Evolutionary conservation across 805 yeast genomes (phyloP).

Genomic region (Wickerhamomyces hampshirensis): DNA sequence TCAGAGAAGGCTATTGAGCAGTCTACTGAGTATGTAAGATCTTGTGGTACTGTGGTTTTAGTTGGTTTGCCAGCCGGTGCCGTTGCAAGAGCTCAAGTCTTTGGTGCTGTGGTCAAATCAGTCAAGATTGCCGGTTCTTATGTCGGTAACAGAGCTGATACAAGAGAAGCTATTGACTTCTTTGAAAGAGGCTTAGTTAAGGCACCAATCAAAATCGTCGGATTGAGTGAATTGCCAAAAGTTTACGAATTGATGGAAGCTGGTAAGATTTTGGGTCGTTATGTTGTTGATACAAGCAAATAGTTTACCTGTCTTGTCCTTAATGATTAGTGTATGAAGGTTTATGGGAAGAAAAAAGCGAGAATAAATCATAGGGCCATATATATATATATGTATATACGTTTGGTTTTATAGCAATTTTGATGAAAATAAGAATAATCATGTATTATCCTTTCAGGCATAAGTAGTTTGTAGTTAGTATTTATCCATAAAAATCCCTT

Average conservation of each 20-base stretch:
- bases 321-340: not conserved
- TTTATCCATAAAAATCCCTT: too few species aligned
- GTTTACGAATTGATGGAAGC: constrained; percentile 52
- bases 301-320: constrained; percentile 21
- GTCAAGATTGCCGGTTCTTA: constrained; percentile 37
- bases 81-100: constrained; percentile 39
- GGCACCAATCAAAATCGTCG: constrained; percentile 56
- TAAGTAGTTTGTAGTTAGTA: too few species aligned
- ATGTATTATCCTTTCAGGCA: too few species aligned
- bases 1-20: constrained; percentile 48
- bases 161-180: constrained; percentile 69
- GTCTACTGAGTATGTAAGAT: constrained; percentile 48
- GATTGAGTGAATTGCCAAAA: constrained; percentile 47
- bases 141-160: constrained; percentile 26
- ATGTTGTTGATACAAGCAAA: constrained; percentile 73
- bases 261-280: constrained; percentile 64
- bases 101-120: constrained; percentile 45
- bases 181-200: constrained; percentile 58
- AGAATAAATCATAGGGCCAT: too few species aligned
- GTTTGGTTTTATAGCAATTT: too few species aligned
- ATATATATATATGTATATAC: too few species aligned
- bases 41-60: constrained; percentile 55
- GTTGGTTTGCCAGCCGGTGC: constrained; percentile 60
- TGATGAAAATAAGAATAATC: too few species aligned
- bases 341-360: constrained; percentile 1